Percentiles rank a stretch among this genome's conserved stretches.
Conservation (phyloP, 1,284 basidiomycete genomes). For the Cryptococcus jaspeensis region DNA sequence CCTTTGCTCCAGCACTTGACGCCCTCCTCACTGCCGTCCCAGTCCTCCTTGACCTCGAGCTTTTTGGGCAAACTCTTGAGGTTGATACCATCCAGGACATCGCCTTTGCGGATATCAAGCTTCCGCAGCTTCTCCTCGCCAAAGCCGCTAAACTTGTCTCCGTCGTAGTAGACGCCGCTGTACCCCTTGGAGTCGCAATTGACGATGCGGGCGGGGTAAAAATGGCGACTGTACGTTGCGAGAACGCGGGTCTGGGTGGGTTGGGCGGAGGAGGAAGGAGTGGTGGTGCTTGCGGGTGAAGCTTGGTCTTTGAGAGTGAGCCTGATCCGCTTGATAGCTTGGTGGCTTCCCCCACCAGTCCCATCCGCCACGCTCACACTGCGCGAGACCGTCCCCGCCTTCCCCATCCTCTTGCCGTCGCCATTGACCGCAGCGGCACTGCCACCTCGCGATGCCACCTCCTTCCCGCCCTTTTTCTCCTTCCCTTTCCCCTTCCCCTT, state of each 20-base stretch:
- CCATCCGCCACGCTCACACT: too few species aligned
- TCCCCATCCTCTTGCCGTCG: too few species aligned
- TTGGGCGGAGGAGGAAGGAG: background rate
- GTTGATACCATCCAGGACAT: constrained; percentile 1
- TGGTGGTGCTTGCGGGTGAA: background rate
- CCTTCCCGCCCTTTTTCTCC: background rate
- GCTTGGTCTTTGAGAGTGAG: background rate
- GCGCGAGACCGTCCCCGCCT: too few species aligned
- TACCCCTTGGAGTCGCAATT: background rate
- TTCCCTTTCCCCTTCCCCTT: background rate
- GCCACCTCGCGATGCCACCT: too few species aligned
- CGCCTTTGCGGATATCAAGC: constrained; percentile 10
- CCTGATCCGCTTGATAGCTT: background rate
- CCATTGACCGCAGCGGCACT: too few species aligned
- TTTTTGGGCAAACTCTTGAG: background rate
- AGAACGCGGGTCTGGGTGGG: constrained; percentile 1
- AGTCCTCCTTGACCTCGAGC: constrained; percentile 11
- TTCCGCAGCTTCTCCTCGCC: constrained; percentile 2
- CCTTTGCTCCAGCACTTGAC: constrained; percentile 1
- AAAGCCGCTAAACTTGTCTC: background rate
- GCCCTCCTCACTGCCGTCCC: constrained; percentile 10
- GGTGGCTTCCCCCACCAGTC: background rate
- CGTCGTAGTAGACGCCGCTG: constrained; percentile 8
- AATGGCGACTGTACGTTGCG: constrained; percentile 5
- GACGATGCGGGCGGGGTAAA: constrained; percentile 11